phyloP scores from a whole-genome alignment of 192 early-diverging fungal species.

The Borealophlyctis nickersoniae region DNA sequence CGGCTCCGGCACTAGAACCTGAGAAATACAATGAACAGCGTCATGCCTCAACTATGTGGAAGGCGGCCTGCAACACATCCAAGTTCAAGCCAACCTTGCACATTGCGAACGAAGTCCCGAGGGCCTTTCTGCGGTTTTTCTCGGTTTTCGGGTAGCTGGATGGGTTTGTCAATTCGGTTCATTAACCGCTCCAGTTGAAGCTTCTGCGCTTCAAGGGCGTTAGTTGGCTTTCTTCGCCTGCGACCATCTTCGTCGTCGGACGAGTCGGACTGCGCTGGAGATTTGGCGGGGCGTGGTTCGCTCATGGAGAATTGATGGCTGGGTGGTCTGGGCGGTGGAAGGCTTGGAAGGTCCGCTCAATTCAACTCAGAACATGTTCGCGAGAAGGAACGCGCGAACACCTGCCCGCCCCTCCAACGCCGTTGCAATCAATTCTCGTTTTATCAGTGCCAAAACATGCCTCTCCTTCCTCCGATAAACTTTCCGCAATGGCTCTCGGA shows the following conservation, averaged over 20 bases:
- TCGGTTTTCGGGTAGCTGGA: constrained; percentile 62
- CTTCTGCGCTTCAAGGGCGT: constrained; percentile 16
- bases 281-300: background rate
- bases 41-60: too few species aligned
- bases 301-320: constrained; percentile 2
- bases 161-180: constrained; percentile 75
- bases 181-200: constrained; percentile 69
- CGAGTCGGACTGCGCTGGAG: background rate
- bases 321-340: too few species aligned
- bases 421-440: too few species aligned
- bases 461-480: constrained; percentile 78
- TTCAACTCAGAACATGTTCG: too few species aligned
- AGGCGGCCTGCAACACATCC: too few species aligned
- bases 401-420: too few species aligned
- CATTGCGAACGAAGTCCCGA: constrained; percentile 84
- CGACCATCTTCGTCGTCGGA: constrained; percentile 4
- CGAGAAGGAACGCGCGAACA: too few species aligned
- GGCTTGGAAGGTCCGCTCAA: too few species aligned
- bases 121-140: constrained; percentile 57
- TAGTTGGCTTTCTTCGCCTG: background rate
- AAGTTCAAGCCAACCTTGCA: constrained; percentile 69
- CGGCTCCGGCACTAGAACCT: constrained; percentile 92
- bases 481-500: constrained; percentile 83
- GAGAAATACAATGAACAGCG: too few species aligned
- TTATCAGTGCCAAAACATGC: too few species aligned